phyloP scores from a whole-genome alignment of 176 grass and related monocot genomes.

The Ensete glaucum region DNA sequence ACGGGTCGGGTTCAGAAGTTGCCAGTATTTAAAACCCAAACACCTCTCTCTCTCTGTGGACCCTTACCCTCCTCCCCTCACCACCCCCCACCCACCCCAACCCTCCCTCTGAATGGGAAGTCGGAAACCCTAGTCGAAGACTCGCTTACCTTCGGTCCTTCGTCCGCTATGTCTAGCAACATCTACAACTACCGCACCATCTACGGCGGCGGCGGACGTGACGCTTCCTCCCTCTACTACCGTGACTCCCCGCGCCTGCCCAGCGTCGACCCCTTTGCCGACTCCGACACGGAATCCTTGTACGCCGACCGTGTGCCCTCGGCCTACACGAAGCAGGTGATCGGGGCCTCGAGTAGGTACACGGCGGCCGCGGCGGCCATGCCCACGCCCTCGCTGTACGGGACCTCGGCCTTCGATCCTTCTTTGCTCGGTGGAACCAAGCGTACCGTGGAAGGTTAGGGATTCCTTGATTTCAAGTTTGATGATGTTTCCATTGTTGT shows the following conservation, averaged over 20 bases:
- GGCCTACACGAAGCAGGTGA: constrained; percentile 26
- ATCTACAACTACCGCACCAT: constrained; percentile 30
- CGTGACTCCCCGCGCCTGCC: background rate
- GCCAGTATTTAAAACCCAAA: no score
- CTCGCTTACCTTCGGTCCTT: no score
- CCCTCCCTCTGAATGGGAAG: no score
- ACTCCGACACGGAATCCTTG: constrained; percentile 12
- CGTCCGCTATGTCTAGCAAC: no score
- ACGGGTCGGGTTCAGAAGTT: no score
- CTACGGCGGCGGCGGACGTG: constrained; percentile 10
- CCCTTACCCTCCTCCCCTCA: no score
- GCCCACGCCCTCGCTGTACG: background rate
- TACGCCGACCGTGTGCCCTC: constrained; percentile 39
- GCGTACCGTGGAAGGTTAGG: constrained; percentile 59
- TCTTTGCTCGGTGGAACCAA: constrained; percentile 34
- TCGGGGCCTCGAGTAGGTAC: constrained; percentile 8
- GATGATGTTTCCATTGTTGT: background rate
- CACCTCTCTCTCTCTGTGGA: no score
- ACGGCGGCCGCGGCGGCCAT: constrained; percentile 1
- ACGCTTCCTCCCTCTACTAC: constrained; percentile 25
- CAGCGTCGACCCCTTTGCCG: constrained; percentile 3
- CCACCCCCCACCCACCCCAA: no score
- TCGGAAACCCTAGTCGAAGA: no score
- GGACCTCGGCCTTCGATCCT: constrained; percentile 12
- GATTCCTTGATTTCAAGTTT: background rate